A percentile compares a stretch with the other conserved stretches of the same genome.
Conservation (phyloP, 768 basidiomycete genomes). For the Naganishia randhawae region DNA sequence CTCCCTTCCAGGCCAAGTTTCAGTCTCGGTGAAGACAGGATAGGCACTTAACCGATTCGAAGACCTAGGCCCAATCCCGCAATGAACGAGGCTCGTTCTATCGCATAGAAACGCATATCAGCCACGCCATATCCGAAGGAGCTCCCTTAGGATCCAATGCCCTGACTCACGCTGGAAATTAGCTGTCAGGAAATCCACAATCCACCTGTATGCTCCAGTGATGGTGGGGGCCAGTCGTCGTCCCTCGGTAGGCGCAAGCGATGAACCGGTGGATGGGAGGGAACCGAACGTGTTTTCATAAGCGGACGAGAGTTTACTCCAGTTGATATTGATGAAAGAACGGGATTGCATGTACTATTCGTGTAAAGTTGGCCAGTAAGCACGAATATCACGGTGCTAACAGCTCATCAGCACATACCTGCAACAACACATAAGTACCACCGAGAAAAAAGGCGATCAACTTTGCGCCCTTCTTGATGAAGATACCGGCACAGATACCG, state of each 20-base stretch:
- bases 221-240: constrained; percentile 57
- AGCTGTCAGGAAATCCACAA: constrained; percentile 73
- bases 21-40: too few relatives aligned
- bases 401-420: too few relatives aligned
- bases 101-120: background rate
- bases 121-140: background rate
- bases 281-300: constrained; percentile 75
- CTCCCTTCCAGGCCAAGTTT: background rate
- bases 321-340: constrained; percentile 73
- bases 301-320: constrained; percentile 61
- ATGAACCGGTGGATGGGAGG: constrained; percentile 7
- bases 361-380: background rate
- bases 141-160: background rate
- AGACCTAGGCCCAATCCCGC: constrained; percentile 78
- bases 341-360: constrained; percentile 64
- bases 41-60: constrained; percentile 62
- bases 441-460: constrained; percentile 79
- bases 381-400: too few relatives aligned
- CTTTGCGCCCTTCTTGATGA: constrained; percentile 91
- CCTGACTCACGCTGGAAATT: constrained; percentile 71
- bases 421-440: constrained; percentile 82
- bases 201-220: constrained; percentile 60
- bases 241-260: constrained; percentile 17
- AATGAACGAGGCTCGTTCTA: constrained; percentile 71
- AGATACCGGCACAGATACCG: constrained; percentile 85